Evolutionary conservation across 2,329 filamentous ascomycete species (phyloP).

Genomic region (Colletotrichum tofieldiae): DNA sequence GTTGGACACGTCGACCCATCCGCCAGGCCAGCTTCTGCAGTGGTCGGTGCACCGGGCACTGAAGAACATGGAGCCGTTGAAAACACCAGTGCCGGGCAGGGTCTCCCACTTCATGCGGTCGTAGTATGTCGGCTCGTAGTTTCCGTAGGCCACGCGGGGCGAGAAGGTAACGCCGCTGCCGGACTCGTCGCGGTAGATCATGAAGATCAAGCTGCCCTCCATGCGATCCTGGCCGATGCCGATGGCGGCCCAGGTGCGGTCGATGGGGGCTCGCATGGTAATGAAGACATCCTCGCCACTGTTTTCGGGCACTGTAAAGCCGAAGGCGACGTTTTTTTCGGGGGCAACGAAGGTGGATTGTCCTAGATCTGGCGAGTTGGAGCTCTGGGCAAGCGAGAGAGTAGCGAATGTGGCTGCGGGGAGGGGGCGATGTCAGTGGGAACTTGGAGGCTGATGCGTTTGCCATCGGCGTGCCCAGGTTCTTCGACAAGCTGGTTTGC

Average conservation of each 20-base stretch:
- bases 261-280: constrained; percentile 63
- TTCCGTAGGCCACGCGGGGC: constrained; percentile 65
- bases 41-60: constrained; percentile 66
- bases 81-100: constrained; percentile 64
- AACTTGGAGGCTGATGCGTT: not conserved
- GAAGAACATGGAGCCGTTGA: constrained; percentile 63
- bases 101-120: constrained; percentile 60
- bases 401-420: constrained; percentile 42
- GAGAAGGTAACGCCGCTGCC: constrained; percentile 70
- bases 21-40: constrained; percentile 67
- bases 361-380: constrained; percentile 48
- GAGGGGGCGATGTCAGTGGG: constrained; percentile 18
- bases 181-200: constrained; percentile 66
- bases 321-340: constrained; percentile 63
- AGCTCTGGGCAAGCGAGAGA: constrained; percentile 47
- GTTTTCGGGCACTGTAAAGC: constrained; percentile 64
- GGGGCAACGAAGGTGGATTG: constrained; percentile 63
- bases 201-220: constrained; percentile 67
- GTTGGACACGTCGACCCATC: constrained; percentile 66
- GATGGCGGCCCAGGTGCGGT: constrained; percentile 67
- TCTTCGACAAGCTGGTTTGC: not conserved
- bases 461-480: not conserved
- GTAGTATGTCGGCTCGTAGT: constrained; percentile 68
- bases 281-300: constrained; percentile 67
- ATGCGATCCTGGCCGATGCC: constrained; percentile 69